Conservation (phyloP, 1,139 yeast genomes). For the Cylindricascospora bacillispora region DNA sequence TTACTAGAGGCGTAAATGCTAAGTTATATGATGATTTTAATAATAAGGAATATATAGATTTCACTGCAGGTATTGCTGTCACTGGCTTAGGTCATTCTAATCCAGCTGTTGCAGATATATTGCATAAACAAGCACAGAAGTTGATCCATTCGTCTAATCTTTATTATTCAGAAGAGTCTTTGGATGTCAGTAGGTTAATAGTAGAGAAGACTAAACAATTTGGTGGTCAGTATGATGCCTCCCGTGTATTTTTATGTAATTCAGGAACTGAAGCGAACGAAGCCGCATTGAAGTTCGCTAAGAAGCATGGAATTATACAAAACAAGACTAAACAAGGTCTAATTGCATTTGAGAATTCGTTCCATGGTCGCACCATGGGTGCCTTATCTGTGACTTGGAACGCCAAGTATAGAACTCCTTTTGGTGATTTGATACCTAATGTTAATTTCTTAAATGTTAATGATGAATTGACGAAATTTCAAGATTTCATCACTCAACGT, state of each 20-base stretch:
- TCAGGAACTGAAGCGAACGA: conserved; percentile 97
- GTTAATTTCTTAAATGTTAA: conserved; percentile 32
- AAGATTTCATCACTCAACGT: conserved; percentile 32
- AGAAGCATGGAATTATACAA: conserved; percentile 60
- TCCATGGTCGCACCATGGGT: conserved; percentile 94
- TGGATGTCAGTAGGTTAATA: conserved; percentile 60
- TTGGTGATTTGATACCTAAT: conserved; percentile 81
- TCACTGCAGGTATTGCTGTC: conserved; percentile 93
- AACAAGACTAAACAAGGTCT: conserved; percentile 53
- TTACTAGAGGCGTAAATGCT: conserved; percentile 24
- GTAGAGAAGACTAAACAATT: conserved; percentile 53
- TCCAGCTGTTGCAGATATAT: conserved; percentile 54
- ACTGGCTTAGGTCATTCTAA: conserved; percentile 87
- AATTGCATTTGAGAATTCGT: conserved; percentile 75
- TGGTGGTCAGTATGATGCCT: conserved; percentile 73
- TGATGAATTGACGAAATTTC: conserved; percentile 17
- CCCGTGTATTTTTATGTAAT: conserved; percentile 77
- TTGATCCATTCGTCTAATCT: conserved; percentile 78
- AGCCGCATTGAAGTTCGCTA: conserved; percentile 91
- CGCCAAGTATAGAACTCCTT: conserved; percentile 84
- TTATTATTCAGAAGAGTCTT: conserved; percentile 75
- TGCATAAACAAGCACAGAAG: conserved; percentile 57
- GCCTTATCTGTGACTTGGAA: conserved; percentile 86
- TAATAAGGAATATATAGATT: conserved; percentile 69
- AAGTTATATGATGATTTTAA: conserved; percentile 44